Base-by-base conservation (phyloP, 345 rosid genomes). In the Euphorbia pulcherrima region DNA sequence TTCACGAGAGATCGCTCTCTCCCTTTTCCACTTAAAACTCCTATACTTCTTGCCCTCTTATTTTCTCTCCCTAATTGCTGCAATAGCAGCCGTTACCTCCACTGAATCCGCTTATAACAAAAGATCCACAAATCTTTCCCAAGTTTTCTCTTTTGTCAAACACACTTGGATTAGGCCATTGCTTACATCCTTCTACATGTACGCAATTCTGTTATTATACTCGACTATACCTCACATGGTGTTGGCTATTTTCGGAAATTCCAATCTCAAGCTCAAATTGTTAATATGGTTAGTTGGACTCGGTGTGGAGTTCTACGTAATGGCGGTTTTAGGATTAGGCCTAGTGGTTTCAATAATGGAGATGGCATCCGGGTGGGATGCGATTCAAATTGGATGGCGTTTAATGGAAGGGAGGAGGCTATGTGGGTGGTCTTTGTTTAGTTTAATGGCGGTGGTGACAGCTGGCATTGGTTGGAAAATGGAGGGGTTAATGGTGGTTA, bases 281-380 rank as follows among this genome's bases (percentile, higher is more conserved):
- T 26, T 72, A 16, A 51, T 85, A 12, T 68, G 71, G 75, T 53
- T 65, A 0, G 0, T 75, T 17, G 85, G 82, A 37, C 69, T 67
- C 8, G 76, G 71, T 26, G 0, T 83, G 17, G 91, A 88, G 78
- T 64, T 88, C 13, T 84, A 87, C 74, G 14, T 92, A 16, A 86
- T 85, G 85, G 86, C 85, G 14, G 85, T 86, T 40, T 35, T 83
- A 64, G 87, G 88, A 21, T 37, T 87, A 72, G 89, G 80, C 0
- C 65, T 92, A 53, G 90, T 85, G 56, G 90, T 80, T 44, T 86
- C 97, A 47, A 78, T 84, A 5, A 13, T 81, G 66, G 98, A 92
- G 81, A 83, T 71, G 24, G 71, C 75, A 28, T 78, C 66, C 48
- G 97, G 96, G 23, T 87, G 81, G 72, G 88, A 77, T 0, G 97